Evolutionary conservation across 2,329 filamentous ascomycete species (phyloP), one percentile per base, ranked within the genome.

Genomic region (Aspergillus viridinutans): DNA sequence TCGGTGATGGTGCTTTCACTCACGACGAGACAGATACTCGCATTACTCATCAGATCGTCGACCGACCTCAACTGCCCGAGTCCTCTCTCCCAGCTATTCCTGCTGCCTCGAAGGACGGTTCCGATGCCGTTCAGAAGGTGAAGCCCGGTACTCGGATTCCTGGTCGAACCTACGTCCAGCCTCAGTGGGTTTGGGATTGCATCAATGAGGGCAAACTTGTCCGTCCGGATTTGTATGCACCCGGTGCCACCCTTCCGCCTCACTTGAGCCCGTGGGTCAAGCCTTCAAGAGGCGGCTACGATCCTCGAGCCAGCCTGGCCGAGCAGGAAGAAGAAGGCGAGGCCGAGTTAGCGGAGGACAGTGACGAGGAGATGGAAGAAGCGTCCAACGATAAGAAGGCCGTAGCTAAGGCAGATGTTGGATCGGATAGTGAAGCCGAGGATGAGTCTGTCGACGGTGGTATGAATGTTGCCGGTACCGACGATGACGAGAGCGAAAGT

Each of bases 171-270:
- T 99, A 99, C 67, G 79, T 99, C 55, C 94, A 99, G 78, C 94
- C 94, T 21, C 94, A 99, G 73, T 99, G 95, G 93, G 86, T 99
- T 3, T 99, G 94, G 94, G 94, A 99, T 71, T 93, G 90, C 68
- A 80, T 96, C 72, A 99, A 99, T 72, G 90, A 94, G 49, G 90
- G 91, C 61, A 91, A 93, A 74, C 79, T 99, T 55, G 87, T 97
- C 72, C 84, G 89, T 63, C 85, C 92, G 32, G 91, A 97, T 70
- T 77, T 92, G 38, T 99, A 99, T 69, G 90, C 88, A 0, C 94
- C 94, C 1, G 94, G 94, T 20, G 89, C 92, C 20, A 87, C 90
- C 64, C 81, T 99, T 32, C 94, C 94, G 23, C 94, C 94, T 12
- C 94, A 99, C 81, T 76, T 99, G 66, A 97, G 92, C 74, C 94